Base-by-base conservation (phyloP, 768 basidiomycete genomes). In the Leccinum barrowsii region DNA sequence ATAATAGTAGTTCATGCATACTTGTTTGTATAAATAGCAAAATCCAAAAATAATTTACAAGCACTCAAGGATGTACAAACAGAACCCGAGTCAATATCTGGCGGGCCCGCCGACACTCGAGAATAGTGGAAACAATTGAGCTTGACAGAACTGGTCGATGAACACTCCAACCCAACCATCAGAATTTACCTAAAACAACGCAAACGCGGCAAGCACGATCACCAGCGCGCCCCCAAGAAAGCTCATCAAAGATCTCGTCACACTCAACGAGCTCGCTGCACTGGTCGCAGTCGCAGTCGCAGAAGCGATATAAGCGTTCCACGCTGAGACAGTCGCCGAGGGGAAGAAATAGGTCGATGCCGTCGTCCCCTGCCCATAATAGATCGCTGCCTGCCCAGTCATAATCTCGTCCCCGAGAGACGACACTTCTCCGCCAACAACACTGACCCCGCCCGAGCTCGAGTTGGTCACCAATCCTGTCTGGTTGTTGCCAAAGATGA, bases 261-360 rank as follows among this genome's bases (percentile, higher is more conserved):
- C 11, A 5, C 21, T 47, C 7, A 47, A 12, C 19, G 52, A 19
- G 13, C n/a, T 26, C 12, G 49, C 60, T 21, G 34, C 42, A 19
- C 52, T 63, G 8, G 52, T 54, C 42, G 51, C 26, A 1, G 10
- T 51, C 7, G 50, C 10, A n/a, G 48, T 52, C 12, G 50, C 11
- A 19, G 49, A 32, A 2, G 51, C 69, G 21, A 85, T 79, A 62
- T 82, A 85, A 5, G 74, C 67, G 19, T 77, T 67, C 85, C 85
- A 87, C 1, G 85, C 83, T 5, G 76, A 78, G 40, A 81, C 76
- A 0, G 84, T 87, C 2, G 80, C 82, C 2, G 76, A 67, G 0
- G 85, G 85, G 66, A 80, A 83, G 17, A 81, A 67, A 63, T 80
- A 83, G 1, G 78, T 84, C 12, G 80, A 84, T 35, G 74, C 74